Base-by-base conservation (phyloP, 352 stramenopile species). In the Phytophthora pini region DNA sequence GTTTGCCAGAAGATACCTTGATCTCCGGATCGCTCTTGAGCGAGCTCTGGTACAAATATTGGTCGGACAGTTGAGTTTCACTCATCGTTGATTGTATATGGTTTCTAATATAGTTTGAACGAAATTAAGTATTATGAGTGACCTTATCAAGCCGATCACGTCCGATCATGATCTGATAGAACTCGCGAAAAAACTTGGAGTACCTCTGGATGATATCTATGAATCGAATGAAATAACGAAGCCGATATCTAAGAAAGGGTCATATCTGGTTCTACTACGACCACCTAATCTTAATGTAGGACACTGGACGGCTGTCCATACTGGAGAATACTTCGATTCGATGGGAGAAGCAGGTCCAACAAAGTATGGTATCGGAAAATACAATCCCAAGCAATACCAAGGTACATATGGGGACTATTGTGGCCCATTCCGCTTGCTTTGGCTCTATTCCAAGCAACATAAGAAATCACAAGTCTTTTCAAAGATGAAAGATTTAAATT, bases 361-460 rank as follows among this genome's bases (percentile, higher is more conserved):
- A 0, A 36, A 54, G 15, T 60, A 66, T 13, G 56, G 55, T 7
- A 56, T 63, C 5, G 47, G 17, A 6, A 54, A 34, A 24, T 71
- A 61, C 31, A 66, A 65, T 47, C 4, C 48, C 2, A 55, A 45
- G 4, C 63, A 66, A 60, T 71, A 57, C 11, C 56, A 71, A 62
- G 47, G 48, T 6, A 49, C 54, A 1, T 65, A 62, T 20, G 36
- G 40, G 3, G 55, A 66, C 9, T 72, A 59, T 17, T 60, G 43
- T 27, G 62, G 62, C 3, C 24, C 45, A 12, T 70, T 32, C 9
- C 50, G 55, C 31, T 13, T 70, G 3, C 13, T 61, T 0, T 70
- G 29, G 17, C 15, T 70, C 5, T 65, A 70, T 60, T 49, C 17
- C 2, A 70, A 65, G 15, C 62, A 70, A 5, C 8, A 69, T 11